Conservation (phyloP, 805 yeast genomes). For the Saturnispora galanensis region DNA sequence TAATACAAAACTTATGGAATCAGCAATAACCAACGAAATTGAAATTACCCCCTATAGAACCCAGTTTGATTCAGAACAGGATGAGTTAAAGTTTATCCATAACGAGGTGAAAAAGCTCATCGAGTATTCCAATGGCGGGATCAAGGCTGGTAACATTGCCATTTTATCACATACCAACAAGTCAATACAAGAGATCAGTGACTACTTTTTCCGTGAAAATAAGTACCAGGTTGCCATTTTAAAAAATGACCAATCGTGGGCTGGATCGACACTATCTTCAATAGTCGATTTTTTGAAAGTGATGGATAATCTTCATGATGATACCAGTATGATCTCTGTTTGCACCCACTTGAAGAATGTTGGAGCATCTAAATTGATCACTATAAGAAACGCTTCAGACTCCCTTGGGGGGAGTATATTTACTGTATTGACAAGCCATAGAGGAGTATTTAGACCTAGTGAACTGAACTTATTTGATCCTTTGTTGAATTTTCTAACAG, state of each 20-base stretch:
- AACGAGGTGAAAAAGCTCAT: constrained; percentile 36
- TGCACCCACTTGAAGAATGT: constrained; percentile 17
- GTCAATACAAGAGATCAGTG: constrained; percentile 33
- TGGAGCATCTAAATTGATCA: constrained; percentile 16
- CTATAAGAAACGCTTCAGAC: constrained; percentile 14
- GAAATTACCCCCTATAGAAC: constrained; percentile 18
- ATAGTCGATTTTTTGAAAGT: constrained; percentile 42
- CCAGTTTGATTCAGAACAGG: constrained; percentile 21
- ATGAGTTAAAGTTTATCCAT: constrained; percentile 36
- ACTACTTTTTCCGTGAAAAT: constrained; percentile 24
- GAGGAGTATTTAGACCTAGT: background rate
- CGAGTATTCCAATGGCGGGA: constrained; percentile 31
- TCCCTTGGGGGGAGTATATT: constrained; percentile 11
- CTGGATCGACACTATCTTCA: constrained; percentile 32
- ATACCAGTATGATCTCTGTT: constrained; percentile 21
- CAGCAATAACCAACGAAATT: constrained; percentile 16
- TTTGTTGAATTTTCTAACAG: background rate
- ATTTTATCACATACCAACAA: constrained; percentile 44
- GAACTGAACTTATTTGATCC: constrained; percentile 1
- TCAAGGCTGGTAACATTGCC: constrained; percentile 41
- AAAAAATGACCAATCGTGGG: constrained; percentile 43
- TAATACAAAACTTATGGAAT: constrained; percentile 8
- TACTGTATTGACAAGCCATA: constrained; percentile 6
- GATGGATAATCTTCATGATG: constrained; percentile 23
- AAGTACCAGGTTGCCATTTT: constrained; percentile 30